Evolutionary conservation across 23 red algal species (phyloP).

Genomic region (Chondrus crispus): DNA sequence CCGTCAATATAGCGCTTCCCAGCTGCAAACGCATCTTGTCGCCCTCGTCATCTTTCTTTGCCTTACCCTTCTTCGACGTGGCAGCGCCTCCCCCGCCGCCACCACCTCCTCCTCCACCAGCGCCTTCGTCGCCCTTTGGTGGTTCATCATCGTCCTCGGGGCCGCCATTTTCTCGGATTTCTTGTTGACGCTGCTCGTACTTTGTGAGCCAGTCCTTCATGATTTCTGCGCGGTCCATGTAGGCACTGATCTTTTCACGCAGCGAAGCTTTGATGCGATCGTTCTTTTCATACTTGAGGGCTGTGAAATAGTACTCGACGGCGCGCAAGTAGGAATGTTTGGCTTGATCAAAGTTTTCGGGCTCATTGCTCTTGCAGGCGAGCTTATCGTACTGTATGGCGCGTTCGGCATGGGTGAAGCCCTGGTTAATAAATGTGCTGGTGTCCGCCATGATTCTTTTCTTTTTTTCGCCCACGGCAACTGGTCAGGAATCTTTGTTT

Average conservation of each 20-base stretch:
- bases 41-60: constrained; percentile 38
- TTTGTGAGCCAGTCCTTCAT: constrained; percentile 84
- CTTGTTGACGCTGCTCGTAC: constrained; percentile 31
- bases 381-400: constrained; percentile 53
- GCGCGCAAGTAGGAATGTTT: constrained; percentile 56
- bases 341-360: constrained; percentile 41
- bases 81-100: neutral
- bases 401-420: constrained; percentile 35
- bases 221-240: constrained; percentile 77
- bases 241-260: constrained; percentile 56
- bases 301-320: constrained; percentile 63
- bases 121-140: neutral
- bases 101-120: neutral
- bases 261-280: constrained; percentile 61
- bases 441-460: constrained; percentile 46
- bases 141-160: constrained; percentile 32
- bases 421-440: constrained; percentile 56
- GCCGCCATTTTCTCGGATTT: neutral
- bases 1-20: constrained; percentile 69
- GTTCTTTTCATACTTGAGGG: constrained; percentile 84
- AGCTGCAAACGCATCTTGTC: constrained; percentile 65
- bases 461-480: no score
- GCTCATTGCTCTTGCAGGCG: constrained; percentile 13
- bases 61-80: constrained; percentile 25
- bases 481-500: no score